Evolutionary conservation across 805 yeast genomes (phyloP).

Genomic region (Metschnikowia lunata): DNA sequence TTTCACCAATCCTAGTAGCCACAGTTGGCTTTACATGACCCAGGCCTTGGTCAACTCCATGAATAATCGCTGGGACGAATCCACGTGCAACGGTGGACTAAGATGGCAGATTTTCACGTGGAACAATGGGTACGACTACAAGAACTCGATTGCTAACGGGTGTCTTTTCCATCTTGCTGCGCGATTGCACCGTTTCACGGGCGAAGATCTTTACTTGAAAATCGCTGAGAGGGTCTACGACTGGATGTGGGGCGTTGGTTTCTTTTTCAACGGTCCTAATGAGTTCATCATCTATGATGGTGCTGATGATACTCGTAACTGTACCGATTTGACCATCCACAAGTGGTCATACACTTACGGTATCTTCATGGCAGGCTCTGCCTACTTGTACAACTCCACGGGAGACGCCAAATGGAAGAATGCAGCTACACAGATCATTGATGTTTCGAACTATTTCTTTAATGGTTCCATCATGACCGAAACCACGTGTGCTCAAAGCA

Average conservation of each 20-base stretch:
- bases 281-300: constrained; percentile 43
- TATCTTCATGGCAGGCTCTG: constrained; percentile 60
- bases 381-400: constrained; percentile 64
- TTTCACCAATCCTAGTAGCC: constrained; percentile 29
- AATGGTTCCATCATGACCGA: constrained; percentile 53
- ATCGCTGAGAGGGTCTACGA: constrained; percentile 43
- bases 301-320: constrained; percentile 42
- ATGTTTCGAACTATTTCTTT: constrained; percentile 38
- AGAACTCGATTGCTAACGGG: constrained; percentile 43
- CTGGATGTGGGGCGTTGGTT: constrained; percentile 37
- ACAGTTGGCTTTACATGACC: constrained; percentile 37
- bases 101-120: constrained; percentile 48
- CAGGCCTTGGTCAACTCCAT: constrained; percentile 44
- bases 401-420: constrained; percentile 41
- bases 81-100: constrained; percentile 39
- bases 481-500: constrained; percentile 50
- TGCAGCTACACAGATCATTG: constrained; percentile 33
- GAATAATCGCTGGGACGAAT: constrained; percentile 42
- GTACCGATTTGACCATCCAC: constrained; percentile 44
- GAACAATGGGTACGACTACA: constrained; percentile 44
- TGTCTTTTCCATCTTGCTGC: constrained; percentile 43
- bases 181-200: constrained; percentile 40
- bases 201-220: constrained; percentile 35
- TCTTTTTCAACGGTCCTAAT: constrained; percentile 16
- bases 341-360: constrained; percentile 76